phyloP scores from a whole-genome alignment of 257 asterid species.

The Jaltomata sinuosa region DNA sequence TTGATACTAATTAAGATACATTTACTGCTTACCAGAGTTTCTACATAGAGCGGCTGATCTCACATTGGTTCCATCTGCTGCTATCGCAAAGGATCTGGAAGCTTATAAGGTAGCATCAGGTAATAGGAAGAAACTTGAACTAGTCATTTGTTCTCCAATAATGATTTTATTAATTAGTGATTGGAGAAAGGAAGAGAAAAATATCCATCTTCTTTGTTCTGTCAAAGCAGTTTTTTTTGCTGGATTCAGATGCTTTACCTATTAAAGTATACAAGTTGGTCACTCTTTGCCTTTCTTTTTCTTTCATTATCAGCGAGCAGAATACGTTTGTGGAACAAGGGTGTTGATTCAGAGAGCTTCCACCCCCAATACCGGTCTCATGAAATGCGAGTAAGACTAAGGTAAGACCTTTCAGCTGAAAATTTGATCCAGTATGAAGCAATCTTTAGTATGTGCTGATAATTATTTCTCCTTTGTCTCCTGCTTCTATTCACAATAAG shows the following conservation, averaged over 20 bases:
- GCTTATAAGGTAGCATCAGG: slow-evolving; percentile 81
- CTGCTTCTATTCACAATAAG: slow-evolving; percentile 21
- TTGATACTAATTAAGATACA: not conserved
- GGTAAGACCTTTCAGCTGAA: slow-evolving; percentile 26
- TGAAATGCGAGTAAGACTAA: slow-evolving; percentile 71
- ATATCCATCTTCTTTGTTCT: not conserved
- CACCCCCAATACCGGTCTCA: slow-evolving; percentile 56
- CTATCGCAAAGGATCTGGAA: slow-evolving; percentile 82
- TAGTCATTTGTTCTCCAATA: not conserved
- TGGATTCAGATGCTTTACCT: not conserved
- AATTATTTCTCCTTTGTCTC: not conserved
- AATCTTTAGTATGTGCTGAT: not conserved
- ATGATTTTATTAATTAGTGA: not conserved
- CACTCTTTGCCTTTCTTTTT: not conserved
- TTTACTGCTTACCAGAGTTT: slow-evolving; percentile 47
- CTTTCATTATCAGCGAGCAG: slow-evolving; percentile 38
- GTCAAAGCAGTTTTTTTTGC: not conserved
- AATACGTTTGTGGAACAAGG: slow-evolving; percentile 92
- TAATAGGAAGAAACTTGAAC: slow-evolving; percentile 13
- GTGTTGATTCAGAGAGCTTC: slow-evolving; percentile 93
- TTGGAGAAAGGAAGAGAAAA: not conserved
- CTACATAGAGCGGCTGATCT: slow-evolving; percentile 96
- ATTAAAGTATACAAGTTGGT: not conserved
- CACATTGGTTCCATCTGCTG: slow-evolving; percentile 90
- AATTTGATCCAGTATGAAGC: not conserved